Percentiles rank a stretch among this genome's conserved stretches.
These are phyloP conservation scores for Solanum peruvianum DNA, from an alignment of 257 asterid species.

Conservation along the genomic window DNA sequence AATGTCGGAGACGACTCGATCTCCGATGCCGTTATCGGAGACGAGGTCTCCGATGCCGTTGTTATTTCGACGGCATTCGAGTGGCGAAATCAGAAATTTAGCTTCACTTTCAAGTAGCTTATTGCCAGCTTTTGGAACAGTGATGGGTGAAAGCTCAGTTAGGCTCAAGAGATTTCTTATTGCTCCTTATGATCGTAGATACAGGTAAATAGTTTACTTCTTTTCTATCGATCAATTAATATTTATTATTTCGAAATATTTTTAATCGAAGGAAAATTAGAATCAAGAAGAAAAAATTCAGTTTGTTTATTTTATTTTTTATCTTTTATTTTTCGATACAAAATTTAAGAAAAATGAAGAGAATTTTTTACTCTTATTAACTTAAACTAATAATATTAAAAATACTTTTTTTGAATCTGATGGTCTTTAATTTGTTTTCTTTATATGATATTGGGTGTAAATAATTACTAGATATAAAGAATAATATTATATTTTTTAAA, in stretches of 20 bases:
- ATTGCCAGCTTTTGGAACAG: conserved; percentile 86
- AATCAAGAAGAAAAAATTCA: too few species aligned
- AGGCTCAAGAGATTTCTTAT: conserved; percentile 33
- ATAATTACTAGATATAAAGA: too few species aligned
- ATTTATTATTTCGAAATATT: background rate
- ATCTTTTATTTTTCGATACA: background rate
- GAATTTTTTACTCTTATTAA: background rate
- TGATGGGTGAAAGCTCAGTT: conserved; percentile 50
- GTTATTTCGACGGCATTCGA: conserved; percentile 49
- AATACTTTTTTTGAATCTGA: accelerated
- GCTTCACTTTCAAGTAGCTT: conserved; percentile 82
- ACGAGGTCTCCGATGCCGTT: conserved; percentile 51
- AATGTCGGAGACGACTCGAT: conserved; percentile 20
- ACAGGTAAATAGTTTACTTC: conserved; percentile 31
- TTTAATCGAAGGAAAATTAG: background rate
- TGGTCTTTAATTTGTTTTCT: too few species aligned
- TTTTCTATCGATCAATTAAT: background rate
- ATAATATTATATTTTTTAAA: too few species aligned
- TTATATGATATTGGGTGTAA: background rate
- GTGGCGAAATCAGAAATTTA: conserved; percentile 39
- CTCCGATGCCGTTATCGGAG: conserved; percentile 26
- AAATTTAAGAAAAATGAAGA: background rate
- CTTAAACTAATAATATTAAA: background rate
- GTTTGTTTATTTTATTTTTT: background rate
- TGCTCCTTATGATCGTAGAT: conserved; percentile 84